Conservation (phyloP, 2,329 filamentous ascomycete genomes). For the Fusarium secorum region DNA sequence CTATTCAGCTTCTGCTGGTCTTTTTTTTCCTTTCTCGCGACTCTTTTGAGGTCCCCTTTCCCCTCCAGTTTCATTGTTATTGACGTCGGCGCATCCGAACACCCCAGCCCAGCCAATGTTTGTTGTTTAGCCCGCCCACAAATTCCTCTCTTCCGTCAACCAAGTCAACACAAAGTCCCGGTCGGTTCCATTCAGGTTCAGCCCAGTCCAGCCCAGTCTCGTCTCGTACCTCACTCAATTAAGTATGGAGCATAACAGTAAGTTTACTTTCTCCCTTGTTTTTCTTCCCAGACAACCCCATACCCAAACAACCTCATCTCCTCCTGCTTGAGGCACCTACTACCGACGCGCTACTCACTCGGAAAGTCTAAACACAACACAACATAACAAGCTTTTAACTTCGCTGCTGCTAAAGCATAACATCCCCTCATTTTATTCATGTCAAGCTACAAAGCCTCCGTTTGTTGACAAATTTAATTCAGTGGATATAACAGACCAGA, state of each 20-base stretch:
- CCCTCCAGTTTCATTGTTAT: slow-evolving; percentile 36
- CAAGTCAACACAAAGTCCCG: slow-evolving; percentile 41
- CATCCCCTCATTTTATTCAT: neutral
- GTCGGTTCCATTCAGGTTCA: neutral
- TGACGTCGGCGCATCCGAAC: slow-evolving; percentile 42
- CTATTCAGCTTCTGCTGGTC: neutral
- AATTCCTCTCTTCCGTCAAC: slow-evolving; percentile 38
- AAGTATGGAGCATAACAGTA: slow-evolving; percentile 50
- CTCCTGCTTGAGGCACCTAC: neutral
- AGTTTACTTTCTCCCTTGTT: slow-evolving; percentile 40
- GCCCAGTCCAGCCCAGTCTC: neutral
- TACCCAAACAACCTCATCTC: slow-evolving; percentile 12
- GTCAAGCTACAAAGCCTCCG: slow-evolving; percentile 2
- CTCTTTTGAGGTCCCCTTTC: slow-evolving; percentile 17
- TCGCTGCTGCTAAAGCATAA: neutral
- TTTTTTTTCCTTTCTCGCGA: slow-evolving; percentile 26
- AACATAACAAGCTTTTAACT: slow-evolving; percentile 5
- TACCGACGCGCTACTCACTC: neutral
- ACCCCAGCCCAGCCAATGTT: slow-evolving; percentile 50
- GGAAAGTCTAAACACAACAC: neutral
- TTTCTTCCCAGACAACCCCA: slow-evolving; percentile 17
- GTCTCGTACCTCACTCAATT: slow-evolving; percentile 27
- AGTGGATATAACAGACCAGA: slow-evolving; percentile 41
- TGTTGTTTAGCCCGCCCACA: slow-evolving; percentile 47
- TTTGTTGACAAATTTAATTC: slow-evolving; percentile 29